Percentiles rank a stretch among this genome's conserved stretches.
Conservation (phyloP, 2,329 filamentous ascomycete genomes). For the Didymella arachidicola region DNA sequence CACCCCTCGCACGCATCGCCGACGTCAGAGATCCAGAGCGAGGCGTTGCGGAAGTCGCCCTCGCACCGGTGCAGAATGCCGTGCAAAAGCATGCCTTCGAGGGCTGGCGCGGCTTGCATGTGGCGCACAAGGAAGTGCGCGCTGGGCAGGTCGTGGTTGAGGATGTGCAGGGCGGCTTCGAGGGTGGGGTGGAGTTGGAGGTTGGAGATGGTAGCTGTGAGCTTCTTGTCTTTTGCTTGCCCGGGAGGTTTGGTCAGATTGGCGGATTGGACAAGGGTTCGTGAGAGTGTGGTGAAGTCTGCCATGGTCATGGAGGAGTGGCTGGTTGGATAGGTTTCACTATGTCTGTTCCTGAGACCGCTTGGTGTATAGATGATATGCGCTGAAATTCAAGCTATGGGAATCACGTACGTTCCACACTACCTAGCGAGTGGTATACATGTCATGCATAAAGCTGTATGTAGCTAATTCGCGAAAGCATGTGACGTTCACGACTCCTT, state of each 20-base stretch:
- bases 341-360: too few species aligned
- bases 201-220: constrained; percentile 34
- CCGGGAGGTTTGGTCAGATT: constrained; percentile 25
- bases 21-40: constrained; percentile 60
- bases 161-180: constrained; percentile 60
- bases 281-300: constrained; percentile 13
- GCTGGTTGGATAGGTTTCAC: too few species aligned
- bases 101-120: constrained; percentile 59
- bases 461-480: constrained; percentile 2
- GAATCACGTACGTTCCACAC: too few species aligned
- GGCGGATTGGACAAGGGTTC: constrained; percentile 24
- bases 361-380: too few species aligned
- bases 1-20: constrained; percentile 45
- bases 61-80: constrained; percentile 61
- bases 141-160: constrained; percentile 59
- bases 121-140: constrained; percentile 63
- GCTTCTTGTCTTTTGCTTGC: constrained; percentile 19
- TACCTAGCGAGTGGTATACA: not conserved
- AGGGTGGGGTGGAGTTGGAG: constrained; percentile 57
- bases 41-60: constrained; percentile 59
- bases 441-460: not conserved
- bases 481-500: constrained; percentile 19
- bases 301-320: not conserved
- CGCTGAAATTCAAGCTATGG: too few species aligned
- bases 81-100: constrained; percentile 62